phyloP scores from a whole-genome alignment of 179 eudicot genomes.

The Pouteria campechiana region DNA sequence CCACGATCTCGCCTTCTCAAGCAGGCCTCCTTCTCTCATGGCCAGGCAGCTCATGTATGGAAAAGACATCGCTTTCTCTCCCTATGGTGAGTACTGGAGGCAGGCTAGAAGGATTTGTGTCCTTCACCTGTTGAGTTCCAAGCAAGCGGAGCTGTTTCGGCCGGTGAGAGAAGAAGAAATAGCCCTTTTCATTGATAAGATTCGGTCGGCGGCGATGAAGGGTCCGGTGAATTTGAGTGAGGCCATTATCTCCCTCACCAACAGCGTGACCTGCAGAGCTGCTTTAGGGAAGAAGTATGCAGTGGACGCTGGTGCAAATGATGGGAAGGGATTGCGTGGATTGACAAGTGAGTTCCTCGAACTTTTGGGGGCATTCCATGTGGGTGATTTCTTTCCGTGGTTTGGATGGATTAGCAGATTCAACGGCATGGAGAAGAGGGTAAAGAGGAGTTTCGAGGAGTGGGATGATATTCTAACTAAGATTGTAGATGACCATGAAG shows the following conservation, averaged over 20 bases:
- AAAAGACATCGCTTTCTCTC: slow-evolving; percentile 26
- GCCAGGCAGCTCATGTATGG: slow-evolving; percentile 23
- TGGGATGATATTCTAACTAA: slow-evolving; percentile 35
- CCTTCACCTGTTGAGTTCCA: slow-evolving; percentile 29
- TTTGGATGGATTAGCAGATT: slow-evolving; percentile 33
- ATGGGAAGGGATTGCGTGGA: slow-evolving; percentile 4
- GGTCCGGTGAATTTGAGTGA: slow-evolving; percentile 23
- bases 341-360: slow-evolving; percentile 13
- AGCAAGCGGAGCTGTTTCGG: slow-evolving; percentile 26
- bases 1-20: slow-evolving; percentile 27
- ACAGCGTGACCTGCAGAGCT: slow-evolving; percentile 26
- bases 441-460: slow-evolving; percentile 23
- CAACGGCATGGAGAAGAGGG: slow-evolving; percentile 34
- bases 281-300: slow-evolving; percentile 41
- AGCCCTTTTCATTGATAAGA: slow-evolving; percentile 20
- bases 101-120: slow-evolving; percentile 34
- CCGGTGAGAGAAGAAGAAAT: slow-evolving; percentile 28
- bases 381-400: slow-evolving; percentile 48
- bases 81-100: slow-evolving; percentile 51
- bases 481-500: slow-evolving; percentile 31
- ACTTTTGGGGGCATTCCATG: slow-evolving; percentile 22
- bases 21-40: slow-evolving; percentile 22
- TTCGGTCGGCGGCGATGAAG: not conserved
- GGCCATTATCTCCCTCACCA: slow-evolving; percentile 11
- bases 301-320: slow-evolving; percentile 6